Base-by-base conservation (phyloP, 257 asterid species). In the Solanum pinnatisectum region DNA sequence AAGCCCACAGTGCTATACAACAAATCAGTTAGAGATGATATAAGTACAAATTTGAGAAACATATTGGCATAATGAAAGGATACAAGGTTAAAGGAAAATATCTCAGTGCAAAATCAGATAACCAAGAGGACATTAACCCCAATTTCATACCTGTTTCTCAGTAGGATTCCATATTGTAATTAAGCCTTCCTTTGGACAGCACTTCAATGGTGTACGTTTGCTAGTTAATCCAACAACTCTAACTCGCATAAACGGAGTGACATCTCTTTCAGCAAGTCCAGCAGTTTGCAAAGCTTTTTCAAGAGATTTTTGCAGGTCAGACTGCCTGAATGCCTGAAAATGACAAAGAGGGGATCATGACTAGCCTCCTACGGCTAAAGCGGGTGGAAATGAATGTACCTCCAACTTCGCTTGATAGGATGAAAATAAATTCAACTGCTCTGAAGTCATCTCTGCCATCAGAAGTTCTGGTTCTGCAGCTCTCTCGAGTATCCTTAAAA, bases 371-470 rank as follows among this genome's bases (percentile, higher is more conserved):
- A 82, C 8, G n/a, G 85, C 84, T 82, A 49, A 82, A 82, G 82
- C 30, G 35, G 85, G 86, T 60, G 44, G 83, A 90, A 79, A 74
- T 89, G 71, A 87, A 81, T 87, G n/a, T 87, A 96, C 99, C 99
- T 97, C 98, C 87, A 97, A 81, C 92, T 94, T 95, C 82, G 98
- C 94, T 91, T 92, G 94, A 87, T 94, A 97, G 86, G 98, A 89
- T 88, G 96, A 90, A 92, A 96, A 94, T 71, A 96, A 93, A 87
- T 93, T 91, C 68, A 96, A 91, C 88, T 97, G 98, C 85, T 94
- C 95, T 30, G 98, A 91, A 90, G 95, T 95, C 99, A 97, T 96
- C 89, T 96, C 99, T 33, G 99, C 99, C 99, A 97, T 96, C 90
- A 97, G 89, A 88, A 97, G 82, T 89, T 97, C 99, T 49, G 99